Evolutionary conservation across 176 grass and related monocot genomes (phyloP).

Genomic region (Aegilops speltoides): DNA sequence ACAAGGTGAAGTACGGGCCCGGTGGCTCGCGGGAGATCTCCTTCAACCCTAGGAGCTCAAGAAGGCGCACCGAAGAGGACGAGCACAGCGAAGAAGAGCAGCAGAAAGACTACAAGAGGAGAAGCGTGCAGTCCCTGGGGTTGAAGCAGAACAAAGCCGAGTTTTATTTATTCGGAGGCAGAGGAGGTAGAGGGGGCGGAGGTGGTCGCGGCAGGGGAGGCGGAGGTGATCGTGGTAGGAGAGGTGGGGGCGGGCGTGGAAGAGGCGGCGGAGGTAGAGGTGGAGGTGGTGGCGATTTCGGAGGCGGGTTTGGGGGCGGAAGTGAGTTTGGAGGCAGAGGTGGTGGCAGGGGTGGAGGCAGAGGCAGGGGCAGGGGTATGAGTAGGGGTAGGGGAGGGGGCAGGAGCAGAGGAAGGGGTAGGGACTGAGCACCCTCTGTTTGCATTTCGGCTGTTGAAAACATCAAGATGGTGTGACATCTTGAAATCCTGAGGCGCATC

Average conservation of each 20-base stretch:
- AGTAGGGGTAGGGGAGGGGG: neutral
- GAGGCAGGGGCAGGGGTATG: slow-evolving; percentile 1
- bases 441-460: too few species aligned
- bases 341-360: slow-evolving; percentile 12
- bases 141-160: slow-evolving; percentile 73
- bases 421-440: too few species aligned
- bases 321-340: slow-evolving; percentile 29
- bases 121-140: slow-evolving; percentile 61
- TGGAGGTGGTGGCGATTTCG: slow-evolving; percentile 16
- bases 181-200: slow-evolving; percentile 26
- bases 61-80: slow-evolving; percentile 35
- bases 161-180: slow-evolving; percentile 68
- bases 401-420: neutral
- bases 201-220: slow-evolving; percentile 22
- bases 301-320: slow-evolving; percentile 8
- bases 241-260: neutral
- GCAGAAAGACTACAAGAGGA: slow-evolving; percentile 43
- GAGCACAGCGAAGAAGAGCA: slow-evolving; percentile 31
- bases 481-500: too few species aligned
- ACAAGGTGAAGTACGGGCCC: slow-evolving; percentile 67
- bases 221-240: slow-evolving; percentile 10
- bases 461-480: too few species aligned
- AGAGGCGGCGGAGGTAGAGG: slow-evolving; percentile 8
- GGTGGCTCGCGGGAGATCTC: slow-evolving; percentile 76
- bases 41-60: slow-evolving; percentile 53